Percentiles rank a stretch among this genome's conserved stretches.
Evolutionary conservation across 768 basidiomycete species (phyloP).

Genomic region (Cyathus striatus): DNA sequence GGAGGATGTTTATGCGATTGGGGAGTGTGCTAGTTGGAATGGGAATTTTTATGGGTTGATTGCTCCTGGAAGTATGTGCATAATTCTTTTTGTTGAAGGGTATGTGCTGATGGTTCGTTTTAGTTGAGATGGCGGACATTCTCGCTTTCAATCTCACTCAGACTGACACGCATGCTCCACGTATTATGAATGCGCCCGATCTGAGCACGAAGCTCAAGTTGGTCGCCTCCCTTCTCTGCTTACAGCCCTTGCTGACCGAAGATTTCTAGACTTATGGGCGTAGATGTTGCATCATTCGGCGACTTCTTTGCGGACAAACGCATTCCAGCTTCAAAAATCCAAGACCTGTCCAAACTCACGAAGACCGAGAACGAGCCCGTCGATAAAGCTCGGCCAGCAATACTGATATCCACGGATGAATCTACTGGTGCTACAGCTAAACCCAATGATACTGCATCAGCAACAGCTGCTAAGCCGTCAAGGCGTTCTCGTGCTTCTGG

Average conservation of each 20-base stretch:
- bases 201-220: constrained; percentile 64
- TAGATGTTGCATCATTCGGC: constrained; percentile 62
- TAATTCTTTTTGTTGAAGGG: background rate
- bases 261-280: constrained; percentile 24
- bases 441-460: background rate
- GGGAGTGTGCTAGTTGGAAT: constrained; percentile 70
- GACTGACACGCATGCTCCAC: constrained; percentile 26
- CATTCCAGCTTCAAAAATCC: constrained; percentile 11
- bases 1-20: constrained; percentile 63
- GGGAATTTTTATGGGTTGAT: constrained; percentile 70
- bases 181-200: constrained; percentile 54
- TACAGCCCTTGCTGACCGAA: background rate
- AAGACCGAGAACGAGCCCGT: background rate
- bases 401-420: constrained; percentile 12
- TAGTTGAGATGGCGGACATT: constrained; percentile 71
- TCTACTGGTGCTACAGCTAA: background rate
- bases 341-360: constrained; percentile 5
- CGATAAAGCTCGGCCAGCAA: constrained; percentile 11
- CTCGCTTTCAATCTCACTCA: constrained; percentile 69
- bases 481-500: constrained; percentile 3
- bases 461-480: background rate
- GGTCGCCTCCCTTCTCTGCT: background rate
- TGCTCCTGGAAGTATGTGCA: constrained; percentile 51
- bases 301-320: constrained; percentile 64
- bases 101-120: background rate